A percentile compares a stretch with the other conserved stretches of the same genome.
These are phyloP conservation scores for Lactarius deliciosus DNA, from an alignment of 768 basidiomycete species.

Conservation along the genomic window DNA sequence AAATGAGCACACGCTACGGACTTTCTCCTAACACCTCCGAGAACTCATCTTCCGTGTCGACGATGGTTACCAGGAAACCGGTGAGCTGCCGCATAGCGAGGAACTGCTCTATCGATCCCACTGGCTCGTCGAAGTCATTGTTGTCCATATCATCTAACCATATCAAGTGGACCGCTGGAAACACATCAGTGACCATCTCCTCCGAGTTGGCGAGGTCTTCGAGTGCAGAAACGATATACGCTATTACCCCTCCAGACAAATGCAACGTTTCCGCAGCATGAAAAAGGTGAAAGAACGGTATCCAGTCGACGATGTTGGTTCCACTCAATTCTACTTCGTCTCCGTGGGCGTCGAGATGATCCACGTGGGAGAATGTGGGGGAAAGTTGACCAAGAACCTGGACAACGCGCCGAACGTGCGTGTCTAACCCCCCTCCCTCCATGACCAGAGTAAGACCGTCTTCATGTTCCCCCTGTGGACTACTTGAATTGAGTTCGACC, in stretches of 20 bases:
- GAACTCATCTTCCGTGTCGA: no score
- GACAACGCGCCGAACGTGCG: neutral
- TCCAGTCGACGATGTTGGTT: neutral
- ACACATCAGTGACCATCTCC: neutral
- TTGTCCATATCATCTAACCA: no score
- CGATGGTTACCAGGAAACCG: no score
- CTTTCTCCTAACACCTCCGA: no score
- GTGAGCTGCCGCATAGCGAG: no score
- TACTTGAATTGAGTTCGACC: no score
- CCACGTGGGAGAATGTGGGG: neutral
- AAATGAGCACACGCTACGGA: no score
- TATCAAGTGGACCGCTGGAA: no score
- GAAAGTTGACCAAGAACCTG: neutral
- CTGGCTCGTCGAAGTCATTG: no score
- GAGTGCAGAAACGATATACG: neutral
- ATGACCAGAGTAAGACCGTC: neutral
- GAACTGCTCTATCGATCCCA: no score
- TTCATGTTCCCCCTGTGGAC: constrained; percentile 1
- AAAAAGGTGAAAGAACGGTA: neutral
- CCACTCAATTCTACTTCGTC: neutral
- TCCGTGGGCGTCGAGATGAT: neutral
- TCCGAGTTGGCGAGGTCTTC: neutral
- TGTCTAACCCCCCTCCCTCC: neutral
- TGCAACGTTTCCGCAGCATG: neutral
- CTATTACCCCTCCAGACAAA: neutral